Evolutionary conservation across 164 flowering plant species (phyloP).

Genomic region (Saururus chinensis): DNA sequence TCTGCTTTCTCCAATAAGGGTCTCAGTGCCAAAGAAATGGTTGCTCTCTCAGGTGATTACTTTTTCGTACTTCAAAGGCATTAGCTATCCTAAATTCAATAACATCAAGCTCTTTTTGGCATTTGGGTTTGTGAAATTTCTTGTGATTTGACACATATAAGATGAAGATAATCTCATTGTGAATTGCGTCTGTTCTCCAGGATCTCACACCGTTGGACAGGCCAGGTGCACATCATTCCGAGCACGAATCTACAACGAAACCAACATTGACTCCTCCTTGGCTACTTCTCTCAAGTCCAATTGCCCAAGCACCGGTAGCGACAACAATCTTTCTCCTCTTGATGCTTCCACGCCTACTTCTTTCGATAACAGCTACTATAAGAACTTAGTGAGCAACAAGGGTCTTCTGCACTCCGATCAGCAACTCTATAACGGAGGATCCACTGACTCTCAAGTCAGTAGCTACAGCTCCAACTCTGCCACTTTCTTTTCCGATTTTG

Average conservation of each 20-base stretch:
- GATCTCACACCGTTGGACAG: constrained; percentile 13
- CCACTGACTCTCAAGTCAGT: constrained; percentile 8
- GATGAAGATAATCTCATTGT: not conserved
- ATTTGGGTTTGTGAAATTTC: not conserved
- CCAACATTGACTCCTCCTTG: constrained; percentile 9
- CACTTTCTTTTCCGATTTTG: constrained; percentile 6
- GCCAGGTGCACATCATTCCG: constrained; percentile 11
- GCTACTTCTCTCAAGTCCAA: constrained; percentile 4
- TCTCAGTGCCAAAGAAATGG: constrained; percentile 3
- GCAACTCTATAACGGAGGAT: constrained; percentile 9
- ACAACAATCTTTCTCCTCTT: constrained; percentile 8
- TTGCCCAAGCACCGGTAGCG: constrained; percentile 9
- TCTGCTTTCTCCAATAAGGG: constrained; percentile 6
- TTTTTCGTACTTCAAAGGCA: not conserved
- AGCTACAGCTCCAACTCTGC: not conserved
- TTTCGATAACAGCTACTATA: constrained; percentile 5
- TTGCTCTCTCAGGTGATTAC: constrained; percentile 7
- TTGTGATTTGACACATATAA: not conserved
- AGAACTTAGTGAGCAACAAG: constrained; percentile 6
- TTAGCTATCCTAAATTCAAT: not conserved
- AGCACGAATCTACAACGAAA: constrained; percentile 14
- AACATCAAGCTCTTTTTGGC: too few species aligned
- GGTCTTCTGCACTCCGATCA: constrained; percentile 12
- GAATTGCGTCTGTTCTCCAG: not conserved
- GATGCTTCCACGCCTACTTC: constrained; percentile 1